A percentile compares a stretch with the other conserved stretches of the same genome.
These are phyloP conservation scores for Sphaerobolus stellatus DNA, from an alignment of 1,284 basidiomycete genomes.

Conservation along the genomic window DNA sequence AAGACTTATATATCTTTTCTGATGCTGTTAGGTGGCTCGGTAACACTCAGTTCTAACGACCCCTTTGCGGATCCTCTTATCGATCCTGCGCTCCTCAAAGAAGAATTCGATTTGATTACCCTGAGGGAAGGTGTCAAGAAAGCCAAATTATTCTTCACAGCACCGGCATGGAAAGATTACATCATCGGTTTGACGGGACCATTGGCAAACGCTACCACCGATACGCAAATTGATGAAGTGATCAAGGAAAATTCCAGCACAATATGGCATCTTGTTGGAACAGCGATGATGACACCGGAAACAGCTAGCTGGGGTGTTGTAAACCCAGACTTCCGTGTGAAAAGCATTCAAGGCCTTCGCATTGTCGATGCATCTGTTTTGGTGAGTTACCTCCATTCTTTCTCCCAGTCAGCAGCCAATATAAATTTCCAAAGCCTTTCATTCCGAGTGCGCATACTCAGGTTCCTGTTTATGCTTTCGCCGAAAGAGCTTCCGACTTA, in stretches of 20 bases:
- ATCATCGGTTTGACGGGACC: conserved; percentile 24
- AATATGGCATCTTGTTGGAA: not conserved
- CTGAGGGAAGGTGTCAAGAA: conserved; percentile 34
- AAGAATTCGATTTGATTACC: conserved; percentile 37
- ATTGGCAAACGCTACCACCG: conserved; percentile 16
- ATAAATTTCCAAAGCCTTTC: no score
- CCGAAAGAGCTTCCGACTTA: conserved; percentile 63
- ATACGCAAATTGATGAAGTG: not conserved
- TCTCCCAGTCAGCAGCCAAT: no score
- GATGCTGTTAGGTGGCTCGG: conserved; percentile 36
- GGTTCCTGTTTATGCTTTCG: conserved; percentile 29
- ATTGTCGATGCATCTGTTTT: conserved; percentile 17
- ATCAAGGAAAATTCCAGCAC: not conserved
- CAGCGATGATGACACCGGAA: conserved; percentile 18
- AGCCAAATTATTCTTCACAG: conserved; percentile 30
- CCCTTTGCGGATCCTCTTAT: conserved; percentile 44
- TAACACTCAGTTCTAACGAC: conserved; percentile 34
- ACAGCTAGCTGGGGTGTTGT: conserved; percentile 19
- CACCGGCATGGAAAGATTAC: conserved; percentile 36
- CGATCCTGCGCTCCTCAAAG: conserved; percentile 44
- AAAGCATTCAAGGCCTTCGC: conserved; percentile 20
- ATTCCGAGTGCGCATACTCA: conserved; percentile 5
- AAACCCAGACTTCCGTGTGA: conserved; percentile 20
- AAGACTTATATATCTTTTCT: conserved; percentile 4
- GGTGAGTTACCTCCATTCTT: no score